Conservation (phyloP, 78 protist species). For the Tieghemostelium lacteum region DNA sequence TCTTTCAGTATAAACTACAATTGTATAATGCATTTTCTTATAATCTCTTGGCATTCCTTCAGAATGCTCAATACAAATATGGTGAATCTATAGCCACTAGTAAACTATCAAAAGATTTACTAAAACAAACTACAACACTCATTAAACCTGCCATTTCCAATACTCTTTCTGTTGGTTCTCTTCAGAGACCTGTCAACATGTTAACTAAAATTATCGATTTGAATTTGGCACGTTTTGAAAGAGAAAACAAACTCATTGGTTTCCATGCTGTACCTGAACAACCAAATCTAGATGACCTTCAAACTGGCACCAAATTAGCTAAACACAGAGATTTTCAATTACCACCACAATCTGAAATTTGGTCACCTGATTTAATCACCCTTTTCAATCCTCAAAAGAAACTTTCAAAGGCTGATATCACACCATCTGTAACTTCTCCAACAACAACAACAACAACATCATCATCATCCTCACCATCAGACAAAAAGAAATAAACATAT, state of each 20-base stretch:
- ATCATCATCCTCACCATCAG: too few relatives aligned
- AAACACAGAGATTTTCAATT: constrained; percentile 13
- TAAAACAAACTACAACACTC: constrained; percentile 1
- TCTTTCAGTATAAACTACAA: constrained; percentile 15
- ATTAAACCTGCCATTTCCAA: constrained; percentile 13
- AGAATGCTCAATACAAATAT: constrained; percentile 41
- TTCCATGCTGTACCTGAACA: constrained; percentile 15
- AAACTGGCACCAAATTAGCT: constrained; percentile 39
- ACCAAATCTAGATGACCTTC: constrained; percentile 9
- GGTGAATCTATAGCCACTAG: constrained; percentile 56
- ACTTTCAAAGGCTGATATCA: constrained; percentile 1
- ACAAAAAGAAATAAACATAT: too few relatives aligned
- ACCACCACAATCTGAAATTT: not conserved
- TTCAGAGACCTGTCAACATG: not conserved
- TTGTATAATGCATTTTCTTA: constrained; percentile 29
- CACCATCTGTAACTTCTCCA: too few relatives aligned
- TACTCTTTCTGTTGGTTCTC: constrained; percentile 5
- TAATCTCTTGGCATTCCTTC: constrained; percentile 21
- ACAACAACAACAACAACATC: too few relatives aligned
- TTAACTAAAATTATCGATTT: constrained; percentile 7
- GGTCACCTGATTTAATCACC: not conserved
- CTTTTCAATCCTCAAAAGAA: constrained; percentile 17
- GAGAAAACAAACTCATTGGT: constrained; percentile 60
- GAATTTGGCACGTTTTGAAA: constrained; percentile 28
- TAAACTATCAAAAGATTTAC: not conserved